Base-by-base conservation (phyloP, 768 basidiomycete genomes). In the Pleurotus djamor region DNA sequence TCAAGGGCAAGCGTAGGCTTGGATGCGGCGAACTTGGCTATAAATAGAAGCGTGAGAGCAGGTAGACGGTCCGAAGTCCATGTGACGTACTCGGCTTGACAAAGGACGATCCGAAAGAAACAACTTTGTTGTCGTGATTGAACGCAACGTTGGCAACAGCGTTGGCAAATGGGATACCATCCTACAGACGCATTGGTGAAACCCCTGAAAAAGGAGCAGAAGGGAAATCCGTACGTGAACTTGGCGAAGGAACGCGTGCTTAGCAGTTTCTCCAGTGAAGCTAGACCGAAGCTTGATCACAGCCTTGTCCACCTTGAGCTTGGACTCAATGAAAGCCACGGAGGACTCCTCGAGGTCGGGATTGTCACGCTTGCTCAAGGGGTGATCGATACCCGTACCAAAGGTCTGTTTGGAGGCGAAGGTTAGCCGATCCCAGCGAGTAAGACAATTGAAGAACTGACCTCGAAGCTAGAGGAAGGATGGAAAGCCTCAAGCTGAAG, bases 61-160 rank as follows among this genome's bases (percentile, higher is more conserved):
- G 33, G 37, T 6, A 16, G n/a, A 13, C 4, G 14, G 5, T 16
- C 14, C 21, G 21, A 28, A 28, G 21, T 28, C 21, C 21, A 28
- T 28, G 21, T 28, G 33, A 64, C 72, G n/a, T 60, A 78, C 79
- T 67, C 0, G 78, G 70, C 59, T 76, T 74, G 13, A 81, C 71
- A 61, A 83, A 82, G 1, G 78, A 81, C 9, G 76, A 75, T 21
- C 80, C 76, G 58, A 81, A 77, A 0, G 79, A 69, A 47, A 75
- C 72, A 41, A 77, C 75, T 64, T 74, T 76, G 63, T 74, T 68
- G 45, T 70, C 71, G 32, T 72, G 70, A 62, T 73, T 75, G 65
- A 79, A 76, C 1, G 74, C 75, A 21, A 79, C 72, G 58, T 80
- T 79, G 0, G 79, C 79, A 6, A 80, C 79, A 3, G 77, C 76